These are phyloP conservation scores for Paraconiothyrium brasiliense DNA, from an alignment of 2,329 filamentous ascomycete genomes.

Conservation along the genomic window DNA sequence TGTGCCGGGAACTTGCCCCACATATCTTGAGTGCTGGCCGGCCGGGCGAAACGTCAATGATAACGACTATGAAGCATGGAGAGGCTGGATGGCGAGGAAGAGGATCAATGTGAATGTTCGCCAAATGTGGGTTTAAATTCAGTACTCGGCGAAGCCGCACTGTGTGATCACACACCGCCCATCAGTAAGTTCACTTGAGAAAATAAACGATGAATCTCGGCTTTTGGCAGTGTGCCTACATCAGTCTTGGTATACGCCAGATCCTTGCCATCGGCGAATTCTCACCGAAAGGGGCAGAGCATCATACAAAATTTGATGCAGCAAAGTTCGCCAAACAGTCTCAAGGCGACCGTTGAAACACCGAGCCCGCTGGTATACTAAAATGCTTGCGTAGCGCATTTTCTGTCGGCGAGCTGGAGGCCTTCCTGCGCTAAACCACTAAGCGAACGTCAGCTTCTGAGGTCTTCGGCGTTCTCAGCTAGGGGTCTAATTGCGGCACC, in stretches of 20 bases:
- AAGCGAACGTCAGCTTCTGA: not conserved
- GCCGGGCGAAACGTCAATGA: slow-evolving; percentile 50
- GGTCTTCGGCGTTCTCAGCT: not conserved
- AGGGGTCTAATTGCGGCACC: not conserved
- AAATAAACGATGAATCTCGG: not conserved
- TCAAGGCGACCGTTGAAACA: not conserved
- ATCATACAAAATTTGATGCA: not conserved
- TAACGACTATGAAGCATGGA: slow-evolving; percentile 71
- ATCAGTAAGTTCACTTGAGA: not conserved
- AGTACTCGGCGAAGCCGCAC: not conserved
- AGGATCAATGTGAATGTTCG: slow-evolving; percentile 91
- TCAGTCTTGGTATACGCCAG: not conserved
- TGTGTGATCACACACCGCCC: not conserved
- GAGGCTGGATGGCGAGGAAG: slow-evolving; percentile 87
- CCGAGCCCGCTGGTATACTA: not conserved
- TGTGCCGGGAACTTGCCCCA: slow-evolving; percentile 79
- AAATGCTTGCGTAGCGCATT: slow-evolving; percentile 1
- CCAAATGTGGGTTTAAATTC: slow-evolving; percentile 73
- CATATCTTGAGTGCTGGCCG: slow-evolving; percentile 79
- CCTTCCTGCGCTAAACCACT: not conserved
- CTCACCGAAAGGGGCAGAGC: not conserved
- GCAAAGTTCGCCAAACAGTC: not conserved
- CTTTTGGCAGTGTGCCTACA: not conserved
- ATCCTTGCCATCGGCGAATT: not conserved
- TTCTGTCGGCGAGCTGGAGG: slow-evolving; percentile 6